Evolutionary conservation across 2,329 filamentous ascomycete genomes (phyloP).

Genomic region (Alternaria alternata): DNA sequence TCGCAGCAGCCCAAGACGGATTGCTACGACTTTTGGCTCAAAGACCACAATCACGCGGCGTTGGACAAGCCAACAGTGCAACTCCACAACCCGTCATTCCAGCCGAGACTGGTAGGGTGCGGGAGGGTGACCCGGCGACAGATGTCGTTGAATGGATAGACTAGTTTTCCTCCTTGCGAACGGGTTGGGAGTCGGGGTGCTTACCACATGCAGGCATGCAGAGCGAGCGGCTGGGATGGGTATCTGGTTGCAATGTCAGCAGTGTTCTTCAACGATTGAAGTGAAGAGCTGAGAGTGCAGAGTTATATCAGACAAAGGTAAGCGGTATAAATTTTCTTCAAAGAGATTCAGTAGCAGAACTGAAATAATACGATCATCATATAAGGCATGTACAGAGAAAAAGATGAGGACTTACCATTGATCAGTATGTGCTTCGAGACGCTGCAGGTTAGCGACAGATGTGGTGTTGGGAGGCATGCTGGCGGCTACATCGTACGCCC

Average conservation of each 20-base stretch:
- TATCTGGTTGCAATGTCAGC: slow-evolving; percentile 27
- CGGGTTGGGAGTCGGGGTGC: slow-evolving; percentile 20
- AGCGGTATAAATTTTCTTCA: slow-evolving; percentile 67
- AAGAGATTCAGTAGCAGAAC: slow-evolving; percentile 69
- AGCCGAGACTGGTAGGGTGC: slow-evolving; percentile 66
- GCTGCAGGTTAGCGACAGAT: background rate
- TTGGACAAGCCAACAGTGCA: slow-evolving; percentile 55
- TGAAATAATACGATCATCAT: slow-evolving; percentile 59
- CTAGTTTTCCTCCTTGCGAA: slow-evolving; percentile 65
- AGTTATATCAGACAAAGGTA: slow-evolving; percentile 62
- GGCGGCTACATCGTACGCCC: background rate
- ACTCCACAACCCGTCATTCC: slow-evolving; percentile 82
- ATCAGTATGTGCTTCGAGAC: background rate
- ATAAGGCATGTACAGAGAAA: slow-evolving; percentile 15
- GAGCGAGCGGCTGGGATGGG: background rate
- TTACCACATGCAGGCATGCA: slow-evolving; percentile 26
- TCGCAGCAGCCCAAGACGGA: slow-evolving; percentile 56
- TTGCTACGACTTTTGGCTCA: slow-evolving; percentile 43
- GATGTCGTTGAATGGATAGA: slow-evolving; percentile 71
- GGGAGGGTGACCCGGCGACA: slow-evolving; percentile 75
- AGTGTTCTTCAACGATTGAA: slow-evolving; percentile 2
- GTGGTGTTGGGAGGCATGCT: background rate
- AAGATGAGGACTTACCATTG: slow-evolving; percentile 24
- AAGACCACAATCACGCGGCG: slow-evolving; percentile 66
- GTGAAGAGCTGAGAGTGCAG: slow-evolving; percentile 5